These are phyloP conservation scores for Apostasia ramifera DNA, from an alignment of 106 monocot species.

Conservation along the genomic window DNA sequence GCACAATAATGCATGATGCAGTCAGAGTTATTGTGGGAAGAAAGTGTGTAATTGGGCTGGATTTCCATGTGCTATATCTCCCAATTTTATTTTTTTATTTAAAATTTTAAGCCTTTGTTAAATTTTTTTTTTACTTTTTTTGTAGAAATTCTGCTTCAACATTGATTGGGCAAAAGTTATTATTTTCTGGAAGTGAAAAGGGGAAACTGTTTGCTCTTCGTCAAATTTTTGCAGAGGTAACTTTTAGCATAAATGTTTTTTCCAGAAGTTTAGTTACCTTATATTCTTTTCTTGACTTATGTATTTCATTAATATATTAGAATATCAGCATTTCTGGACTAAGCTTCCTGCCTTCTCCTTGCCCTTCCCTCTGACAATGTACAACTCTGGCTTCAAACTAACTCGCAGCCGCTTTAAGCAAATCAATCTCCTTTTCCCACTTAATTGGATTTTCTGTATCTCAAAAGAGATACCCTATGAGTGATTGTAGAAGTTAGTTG, in stretches of 20 bases:
- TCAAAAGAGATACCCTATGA: no score
- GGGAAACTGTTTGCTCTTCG: constrained; percentile 95
- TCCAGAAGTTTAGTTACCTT: not conserved
- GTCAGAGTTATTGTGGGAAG: constrained; percentile 82
- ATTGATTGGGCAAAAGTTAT: constrained; percentile 78
- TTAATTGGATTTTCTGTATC: no score
- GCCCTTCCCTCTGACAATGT: no score
- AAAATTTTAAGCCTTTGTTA: not conserved
- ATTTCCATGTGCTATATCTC: not conserved
- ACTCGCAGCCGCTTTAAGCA: no score
- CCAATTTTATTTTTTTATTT: not conserved
- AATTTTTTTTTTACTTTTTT: constrained; percentile 10
- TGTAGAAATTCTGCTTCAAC: constrained; percentile 83
- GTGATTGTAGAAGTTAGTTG: no score
- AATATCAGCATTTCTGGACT: no score
- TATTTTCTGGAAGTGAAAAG: constrained; percentile 94
- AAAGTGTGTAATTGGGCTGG: constrained; percentile 44
- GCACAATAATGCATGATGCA: constrained; percentile 96
- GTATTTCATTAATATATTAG: no score
- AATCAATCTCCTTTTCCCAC: no score
- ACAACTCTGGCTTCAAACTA: no score
- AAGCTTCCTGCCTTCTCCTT: no score
- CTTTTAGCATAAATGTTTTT: not conserved
- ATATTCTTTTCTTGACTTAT: not conserved
- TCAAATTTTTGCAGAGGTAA: constrained; percentile 89